These are phyloP conservation scores for Aureoboletus auriporus DNA, from an alignment of 768 basidiomycete genomes.

Conservation along the genomic window DNA sequence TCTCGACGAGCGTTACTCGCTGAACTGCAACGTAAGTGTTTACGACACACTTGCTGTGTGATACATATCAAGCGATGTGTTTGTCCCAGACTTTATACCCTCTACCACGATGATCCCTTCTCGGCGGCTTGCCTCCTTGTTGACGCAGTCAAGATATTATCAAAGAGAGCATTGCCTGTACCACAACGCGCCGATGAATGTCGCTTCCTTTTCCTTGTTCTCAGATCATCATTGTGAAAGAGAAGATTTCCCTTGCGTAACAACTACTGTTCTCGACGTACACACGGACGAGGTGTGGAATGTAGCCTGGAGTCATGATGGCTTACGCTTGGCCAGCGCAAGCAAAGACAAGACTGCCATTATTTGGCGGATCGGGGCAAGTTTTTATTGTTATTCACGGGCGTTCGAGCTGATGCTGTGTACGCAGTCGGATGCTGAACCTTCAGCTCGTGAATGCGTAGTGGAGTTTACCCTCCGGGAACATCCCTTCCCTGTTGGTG, in stretches of 20 bases:
- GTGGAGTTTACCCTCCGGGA: constrained; percentile 60
- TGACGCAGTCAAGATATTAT: constrained; percentile 78
- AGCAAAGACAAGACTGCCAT: constrained; percentile 86
- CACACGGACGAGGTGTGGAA: constrained; percentile 97
- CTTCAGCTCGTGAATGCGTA: constrained; percentile 55
- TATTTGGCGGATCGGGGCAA: constrained; percentile 83
- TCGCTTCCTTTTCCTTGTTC: constrained; percentile 73
- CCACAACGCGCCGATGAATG: constrained; percentile 67
- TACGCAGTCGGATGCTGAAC: constrained; percentile 42
- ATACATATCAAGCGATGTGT: background rate
- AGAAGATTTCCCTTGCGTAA: constrained; percentile 78
- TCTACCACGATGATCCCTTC: constrained; percentile 91
- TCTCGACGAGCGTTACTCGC: constrained; percentile 76
- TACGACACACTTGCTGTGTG: background rate
- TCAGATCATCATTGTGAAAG: constrained; percentile 82
- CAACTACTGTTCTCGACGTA: constrained; percentile 79
- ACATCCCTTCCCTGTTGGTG: constrained; percentile 76
- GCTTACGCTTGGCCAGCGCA: constrained; percentile 77
- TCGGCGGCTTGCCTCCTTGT: constrained; percentile 76
- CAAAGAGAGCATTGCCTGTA: constrained; percentile 84
- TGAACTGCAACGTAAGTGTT: constrained; percentile 71
- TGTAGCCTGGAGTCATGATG: constrained; percentile 92
- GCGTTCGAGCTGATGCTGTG: constrained; percentile 5
- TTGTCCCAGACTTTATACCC: constrained; percentile 72
- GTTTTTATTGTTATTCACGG: constrained; percentile 25